Evolutionary conservation across 1,284 basidiomycete genomes (phyloP).

Genomic region (Trichosporon ovoides): DNA sequence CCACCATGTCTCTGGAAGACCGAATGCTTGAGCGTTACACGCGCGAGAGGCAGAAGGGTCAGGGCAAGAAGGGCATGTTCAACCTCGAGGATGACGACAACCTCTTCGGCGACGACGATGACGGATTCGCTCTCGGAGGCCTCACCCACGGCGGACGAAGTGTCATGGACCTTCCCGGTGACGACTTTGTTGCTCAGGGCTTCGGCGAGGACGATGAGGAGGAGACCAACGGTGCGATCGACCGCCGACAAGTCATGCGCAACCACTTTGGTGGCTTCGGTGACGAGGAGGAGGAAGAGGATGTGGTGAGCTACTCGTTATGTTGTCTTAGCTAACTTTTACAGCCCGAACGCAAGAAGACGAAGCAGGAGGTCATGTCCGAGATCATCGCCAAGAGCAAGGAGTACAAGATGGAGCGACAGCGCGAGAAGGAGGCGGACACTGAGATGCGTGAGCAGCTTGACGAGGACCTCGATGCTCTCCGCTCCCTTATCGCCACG

Average conservation of each 20-base stretch:
- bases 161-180: slow-evolving; percentile 62
- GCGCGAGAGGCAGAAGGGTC: slow-evolving; percentile 60
- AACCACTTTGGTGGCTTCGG: slow-evolving; percentile 83
- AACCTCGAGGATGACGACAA: slow-evolving; percentile 69
- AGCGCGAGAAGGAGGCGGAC: slow-evolving; percentile 79
- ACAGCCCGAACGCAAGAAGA: slow-evolving; percentile 61
- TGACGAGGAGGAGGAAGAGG: slow-evolving; percentile 57
- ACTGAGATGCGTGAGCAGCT: slow-evolving; percentile 82
- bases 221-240: slow-evolving; percentile 64
- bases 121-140: slow-evolving; percentile 40
- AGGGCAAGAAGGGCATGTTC: slow-evolving; percentile 74
- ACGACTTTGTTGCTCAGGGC: slow-evolving; percentile 79
- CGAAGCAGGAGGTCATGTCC: slow-evolving; percentile 94
- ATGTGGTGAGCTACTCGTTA: slow-evolving; percentile 29
- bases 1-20: slow-evolving; percentile 85
- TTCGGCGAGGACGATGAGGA: slow-evolving; percentile 65
- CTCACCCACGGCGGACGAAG: slow-evolving; percentile 90
- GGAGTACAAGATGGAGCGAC: slow-evolving; percentile 75
- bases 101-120: slow-evolving; percentile 56
- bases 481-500: slow-evolving; percentile 67
- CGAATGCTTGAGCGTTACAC: slow-evolving; percentile 97
- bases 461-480: slow-evolving; percentile 78
- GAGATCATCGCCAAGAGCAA: slow-evolving; percentile 99
- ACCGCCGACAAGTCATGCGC: slow-evolving; percentile 59
- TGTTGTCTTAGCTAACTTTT: neutral